Conservation (phyloP, 441 rosid species). For the Eugenia klotzschiana region DNA sequence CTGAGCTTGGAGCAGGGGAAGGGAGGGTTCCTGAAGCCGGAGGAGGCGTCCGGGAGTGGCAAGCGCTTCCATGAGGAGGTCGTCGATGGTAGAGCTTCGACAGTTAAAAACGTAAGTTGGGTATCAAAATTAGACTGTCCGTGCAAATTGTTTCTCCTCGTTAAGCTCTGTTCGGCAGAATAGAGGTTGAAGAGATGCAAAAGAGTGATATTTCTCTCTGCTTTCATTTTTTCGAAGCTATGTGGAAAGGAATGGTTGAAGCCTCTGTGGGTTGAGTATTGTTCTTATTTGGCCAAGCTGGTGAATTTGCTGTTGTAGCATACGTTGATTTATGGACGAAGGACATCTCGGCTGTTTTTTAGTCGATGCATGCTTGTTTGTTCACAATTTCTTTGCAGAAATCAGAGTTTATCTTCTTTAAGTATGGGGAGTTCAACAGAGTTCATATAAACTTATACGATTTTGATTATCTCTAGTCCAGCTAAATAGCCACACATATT, state of each 20-base stretch:
- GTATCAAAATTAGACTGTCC: neutral
- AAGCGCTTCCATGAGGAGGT: slow-evolving; percentile 57
- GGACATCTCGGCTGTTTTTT: neutral
- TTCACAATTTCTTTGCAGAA: neutral
- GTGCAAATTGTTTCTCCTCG: neutral
- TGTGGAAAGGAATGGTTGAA: neutral
- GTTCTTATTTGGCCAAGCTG: neutral
- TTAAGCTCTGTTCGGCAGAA: neutral
- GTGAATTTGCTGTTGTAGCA: neutral
- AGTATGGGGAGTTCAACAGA: neutral
- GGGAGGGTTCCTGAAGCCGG: slow-evolving; percentile 64
- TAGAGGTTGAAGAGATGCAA: neutral
- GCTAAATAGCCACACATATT: neutral
- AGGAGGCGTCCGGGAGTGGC: slow-evolving; percentile 67
- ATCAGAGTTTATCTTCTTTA: neutral
- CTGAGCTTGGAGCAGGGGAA: slow-evolving; percentile 87
- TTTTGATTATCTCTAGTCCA: neutral
- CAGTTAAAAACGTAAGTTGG: slow-evolving; percentile 55
- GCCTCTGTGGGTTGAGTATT: neutral
- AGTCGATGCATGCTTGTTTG: neutral
- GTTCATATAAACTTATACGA: neutral
- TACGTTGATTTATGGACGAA: neutral
- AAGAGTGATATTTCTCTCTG: neutral
- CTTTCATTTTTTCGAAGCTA: neutral
- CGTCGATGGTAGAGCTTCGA: slow-evolving; percentile 42